Conservation (phyloP, 2,329 filamentous ascomycete species). For the Talaromyces verruculosus region DNA sequence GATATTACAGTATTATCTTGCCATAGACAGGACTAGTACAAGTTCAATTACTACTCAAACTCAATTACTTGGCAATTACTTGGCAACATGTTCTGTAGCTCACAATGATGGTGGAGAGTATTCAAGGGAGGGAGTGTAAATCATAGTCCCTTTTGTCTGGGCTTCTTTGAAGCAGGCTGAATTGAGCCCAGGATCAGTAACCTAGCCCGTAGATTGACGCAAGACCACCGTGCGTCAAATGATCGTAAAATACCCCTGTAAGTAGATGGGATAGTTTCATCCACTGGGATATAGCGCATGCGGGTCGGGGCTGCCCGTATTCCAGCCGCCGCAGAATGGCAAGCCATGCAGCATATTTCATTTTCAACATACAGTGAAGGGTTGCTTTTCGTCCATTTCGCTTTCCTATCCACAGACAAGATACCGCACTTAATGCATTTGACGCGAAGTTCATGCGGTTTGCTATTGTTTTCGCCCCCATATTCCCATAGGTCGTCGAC, state of each 20-base stretch:
- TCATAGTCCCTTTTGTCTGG: not conserved
- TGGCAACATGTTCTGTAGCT: not conserved
- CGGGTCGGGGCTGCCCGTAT: not conserved
- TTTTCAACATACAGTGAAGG: not conserved
- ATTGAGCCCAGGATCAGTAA: not conserved
- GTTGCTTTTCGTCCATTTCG: too few relatives aligned
- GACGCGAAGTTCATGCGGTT: too few relatives aligned
- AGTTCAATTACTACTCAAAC: not conserved
- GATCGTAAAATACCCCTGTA: not conserved
- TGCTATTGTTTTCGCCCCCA: too few relatives aligned
- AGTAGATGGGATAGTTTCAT: not conserved
- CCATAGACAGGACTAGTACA: not conserved
- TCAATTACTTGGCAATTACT: not conserved
- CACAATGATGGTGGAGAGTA: not conserved
- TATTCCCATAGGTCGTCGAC: too few relatives aligned
- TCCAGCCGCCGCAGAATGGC: not conserved
- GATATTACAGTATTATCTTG: not conserved
- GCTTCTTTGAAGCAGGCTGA: not conserved
- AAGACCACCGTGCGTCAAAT: not conserved
- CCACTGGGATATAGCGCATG: not conserved
- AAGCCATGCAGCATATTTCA: not conserved
- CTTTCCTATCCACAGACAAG: too few relatives aligned
- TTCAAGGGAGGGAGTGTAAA: not conserved
- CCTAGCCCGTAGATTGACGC: not conserved
- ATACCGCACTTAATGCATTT: too few relatives aligned